These are phyloP conservation scores for Aureobasidium sp. DNA, from an alignment of 2,329 filamentous ascomycete species.

Conservation along the genomic window DNA sequence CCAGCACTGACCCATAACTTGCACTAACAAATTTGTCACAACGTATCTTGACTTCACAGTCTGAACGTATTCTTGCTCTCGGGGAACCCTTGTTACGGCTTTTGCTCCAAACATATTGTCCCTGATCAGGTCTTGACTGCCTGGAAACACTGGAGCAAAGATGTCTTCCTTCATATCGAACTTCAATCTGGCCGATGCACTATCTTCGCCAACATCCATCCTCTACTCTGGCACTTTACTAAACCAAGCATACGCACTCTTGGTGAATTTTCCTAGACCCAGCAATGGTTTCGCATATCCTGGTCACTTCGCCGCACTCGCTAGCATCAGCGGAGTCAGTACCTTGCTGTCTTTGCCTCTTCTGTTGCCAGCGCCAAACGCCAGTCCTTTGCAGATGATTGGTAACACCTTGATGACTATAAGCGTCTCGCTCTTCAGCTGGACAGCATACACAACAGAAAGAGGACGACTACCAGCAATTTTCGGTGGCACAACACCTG, in stretches of 20 bases:
- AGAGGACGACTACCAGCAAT: conserved; percentile 5
- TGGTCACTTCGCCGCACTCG: conserved; percentile 1
- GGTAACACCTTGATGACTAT: neutral
- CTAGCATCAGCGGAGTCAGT: neutral
- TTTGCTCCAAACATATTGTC: neutral
- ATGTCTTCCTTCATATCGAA: neutral
- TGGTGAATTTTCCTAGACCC: conserved; percentile 6
- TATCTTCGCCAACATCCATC: neutral
- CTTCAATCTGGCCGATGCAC: neutral
- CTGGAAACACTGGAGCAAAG: neutral
- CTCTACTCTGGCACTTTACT: neutral
- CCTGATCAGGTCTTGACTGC: neutral
- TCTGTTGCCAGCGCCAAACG: neutral
- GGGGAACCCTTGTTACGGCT: neutral
- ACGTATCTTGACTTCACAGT: neutral
- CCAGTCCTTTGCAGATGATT: neutral
- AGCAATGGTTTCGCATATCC: conserved; percentile 13
- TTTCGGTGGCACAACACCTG: conserved; percentile 7
- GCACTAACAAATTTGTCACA: neutral
- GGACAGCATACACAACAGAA: conserved; percentile 5
- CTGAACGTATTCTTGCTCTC: neutral
- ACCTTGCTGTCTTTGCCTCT: neutral
- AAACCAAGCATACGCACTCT: conserved; percentile 6
- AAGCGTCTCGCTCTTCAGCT: conserved; percentile 2
- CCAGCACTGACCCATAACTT: neutral